Evolutionary conservation across 768 basidiomycete species (phyloP).

Genomic region (Candolleomyces eurysporus): DNA sequence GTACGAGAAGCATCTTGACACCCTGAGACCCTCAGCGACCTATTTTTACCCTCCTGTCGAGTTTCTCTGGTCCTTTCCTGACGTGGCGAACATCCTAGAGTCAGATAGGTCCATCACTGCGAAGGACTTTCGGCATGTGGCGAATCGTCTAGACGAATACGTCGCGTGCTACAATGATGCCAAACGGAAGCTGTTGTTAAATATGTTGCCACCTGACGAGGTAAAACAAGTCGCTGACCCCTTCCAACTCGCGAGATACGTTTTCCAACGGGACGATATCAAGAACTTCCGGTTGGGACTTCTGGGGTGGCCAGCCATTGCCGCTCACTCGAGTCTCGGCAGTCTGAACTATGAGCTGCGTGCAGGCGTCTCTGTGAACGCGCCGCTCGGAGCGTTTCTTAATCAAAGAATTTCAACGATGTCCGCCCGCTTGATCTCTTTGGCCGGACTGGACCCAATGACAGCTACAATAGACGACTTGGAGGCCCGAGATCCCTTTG

Average conservation of each 20-base stretch:
- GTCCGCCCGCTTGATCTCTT: not conserved
- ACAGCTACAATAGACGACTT: not conserved
- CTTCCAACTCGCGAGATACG: no score
- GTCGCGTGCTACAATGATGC: not conserved
- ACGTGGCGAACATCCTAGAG: not conserved
- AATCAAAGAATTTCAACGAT: not conserved
- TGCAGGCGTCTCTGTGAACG: not conserved
- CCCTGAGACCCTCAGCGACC: not conserved
- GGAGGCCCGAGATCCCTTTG: not conserved
- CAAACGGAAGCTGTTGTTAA: not conserved
- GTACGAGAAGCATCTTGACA: not conserved
- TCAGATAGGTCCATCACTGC: not conserved
- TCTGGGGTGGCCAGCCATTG: not conserved
- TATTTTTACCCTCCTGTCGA: not conserved
- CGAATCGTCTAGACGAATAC: not conserved
- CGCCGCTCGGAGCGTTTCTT: not conserved
- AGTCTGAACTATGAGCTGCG: not conserved
- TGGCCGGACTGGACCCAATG: not conserved
- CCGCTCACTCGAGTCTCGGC: not conserved
- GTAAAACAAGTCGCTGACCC: no score
- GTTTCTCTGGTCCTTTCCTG: not conserved
- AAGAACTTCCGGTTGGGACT: no score
- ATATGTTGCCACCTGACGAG: no score
- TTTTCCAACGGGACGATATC: no score
- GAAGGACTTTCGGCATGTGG: not conserved